phyloP scores from a whole-genome alignment of 805 yeast species.

The Schizosaccharomyces cryophilus region DNA sequence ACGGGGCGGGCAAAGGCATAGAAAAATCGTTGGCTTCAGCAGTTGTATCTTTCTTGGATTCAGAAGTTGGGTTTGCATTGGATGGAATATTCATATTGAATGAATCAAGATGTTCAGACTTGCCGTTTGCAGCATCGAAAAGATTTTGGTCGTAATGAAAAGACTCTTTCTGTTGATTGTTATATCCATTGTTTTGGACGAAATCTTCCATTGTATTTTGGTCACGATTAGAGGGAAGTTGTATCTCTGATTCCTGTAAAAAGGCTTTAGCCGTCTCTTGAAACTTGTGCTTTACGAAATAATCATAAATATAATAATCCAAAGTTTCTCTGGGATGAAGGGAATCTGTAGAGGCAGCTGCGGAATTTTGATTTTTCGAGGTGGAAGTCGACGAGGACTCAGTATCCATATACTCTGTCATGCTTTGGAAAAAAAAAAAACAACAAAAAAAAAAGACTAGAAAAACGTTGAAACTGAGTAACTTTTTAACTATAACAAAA shows the following conservation, averaged over 20 bases:
- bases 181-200: background rate
- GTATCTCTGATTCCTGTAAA: slow-evolving; percentile 35
- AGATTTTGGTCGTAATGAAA: too few species aligned
- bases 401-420: too few species aligned
- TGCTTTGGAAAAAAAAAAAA: too few species aligned
- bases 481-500: too few species aligned
- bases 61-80: background rate
- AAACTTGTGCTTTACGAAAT: slow-evolving; percentile 47
- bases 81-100: background rate
- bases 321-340: slow-evolving; percentile 13
- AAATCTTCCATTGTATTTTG: background rate
- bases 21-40: background rate
- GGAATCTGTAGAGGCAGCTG: too few species aligned
- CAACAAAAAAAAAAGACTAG: too few species aligned
- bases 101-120: background rate
- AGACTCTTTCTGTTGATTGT: too few species aligned
- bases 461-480: too few species aligned
- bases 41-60: background rate
- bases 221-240: background rate
- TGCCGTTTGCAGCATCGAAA: too few species aligned
- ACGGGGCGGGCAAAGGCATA: slow-evolving; percentile 1
- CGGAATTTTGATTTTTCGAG: too few species aligned
- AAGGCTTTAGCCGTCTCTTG: slow-evolving; percentile 51
- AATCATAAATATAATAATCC: slow-evolving; percentile 72
- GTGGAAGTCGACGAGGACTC: too few species aligned